Evolutionary conservation across 1,139 yeast genomes (phyloP), one percentile per base, ranked within the genome.

Genomic region (Taphrina deformans): DNA sequence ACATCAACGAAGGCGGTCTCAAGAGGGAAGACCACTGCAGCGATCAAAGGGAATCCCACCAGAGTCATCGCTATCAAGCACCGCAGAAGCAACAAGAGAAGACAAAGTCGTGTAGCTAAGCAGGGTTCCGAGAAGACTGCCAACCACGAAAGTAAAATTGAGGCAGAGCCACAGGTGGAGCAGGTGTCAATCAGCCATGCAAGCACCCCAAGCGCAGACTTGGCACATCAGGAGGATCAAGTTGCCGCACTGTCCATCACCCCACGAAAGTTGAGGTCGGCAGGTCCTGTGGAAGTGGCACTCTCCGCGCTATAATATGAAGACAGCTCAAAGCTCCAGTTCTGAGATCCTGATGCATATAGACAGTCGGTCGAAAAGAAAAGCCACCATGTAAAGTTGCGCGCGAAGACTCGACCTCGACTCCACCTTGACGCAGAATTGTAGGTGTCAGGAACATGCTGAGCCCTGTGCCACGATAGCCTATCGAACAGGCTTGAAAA

Each of bases 241-340:
- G 33, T 48, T 12, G 52, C 52, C 26, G 52, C 52, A n/a, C 33
- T 26, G 26, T 48, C 52, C 6, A 48, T 48, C 23, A 48, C 52
- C 2, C 52, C 52, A 1, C 23, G 35, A 1, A 48, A 48, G 16
- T 12, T 48, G 23, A 48, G 52, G 35, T 44, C 48, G 10, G 27
- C 48, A 16, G 48, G 48, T 5, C 48, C 48, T 5, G 48, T 44
- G n/a, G 48, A 44, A 27, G 27, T 44, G n/a, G 48, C 48, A 1
- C 14, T 21, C 10, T 18, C 48, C 18, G 27, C 48, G n/a, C 26
- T 21, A 9, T 44, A 18, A n/a, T 12, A 18, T n/a, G 41, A 29
- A 10, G n/a, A n/a, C n/a, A n/a, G 35, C 35, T 31, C 35, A 31
- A 10, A 2, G 0, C 35, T 31, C 5, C n/a, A n/a, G n/a, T n/a